Conservation (phyloP, 2,329 filamentous ascomycete species). For the Aspergillus caelatus region DNA sequence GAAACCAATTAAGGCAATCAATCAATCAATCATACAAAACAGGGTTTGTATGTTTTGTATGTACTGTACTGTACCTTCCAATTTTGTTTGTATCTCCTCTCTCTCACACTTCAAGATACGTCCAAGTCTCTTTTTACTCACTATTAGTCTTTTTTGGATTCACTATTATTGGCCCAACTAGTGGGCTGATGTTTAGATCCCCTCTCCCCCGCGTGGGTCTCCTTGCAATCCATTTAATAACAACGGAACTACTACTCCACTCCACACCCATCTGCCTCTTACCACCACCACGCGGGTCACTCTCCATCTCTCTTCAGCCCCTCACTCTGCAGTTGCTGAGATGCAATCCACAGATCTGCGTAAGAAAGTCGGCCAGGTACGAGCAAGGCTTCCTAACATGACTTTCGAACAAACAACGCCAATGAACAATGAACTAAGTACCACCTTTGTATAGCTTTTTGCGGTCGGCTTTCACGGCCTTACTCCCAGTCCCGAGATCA, state of each 20-base stretch:
- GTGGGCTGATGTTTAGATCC: background rate
- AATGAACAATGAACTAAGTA: background rate
- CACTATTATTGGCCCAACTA: background rate
- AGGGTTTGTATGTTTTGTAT: too few relatives aligned
- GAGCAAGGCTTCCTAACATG: background rate
- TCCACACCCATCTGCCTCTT: background rate
- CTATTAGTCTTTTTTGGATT: too few relatives aligned
- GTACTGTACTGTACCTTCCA: too few relatives aligned
- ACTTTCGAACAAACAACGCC: background rate
- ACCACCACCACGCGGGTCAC: background rate
- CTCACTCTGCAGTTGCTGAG: background rate
- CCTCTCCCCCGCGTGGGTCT: constrained; percentile 1
- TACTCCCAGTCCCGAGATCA: constrained; percentile 44
- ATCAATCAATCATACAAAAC: too few relatives aligned
- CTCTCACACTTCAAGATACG: too few relatives aligned
- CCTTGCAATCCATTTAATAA: background rate
- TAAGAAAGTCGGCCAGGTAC: constrained; percentile 41
- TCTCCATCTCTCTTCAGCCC: background rate
- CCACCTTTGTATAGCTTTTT: constrained; percentile 39
- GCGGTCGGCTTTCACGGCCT: constrained; percentile 48
- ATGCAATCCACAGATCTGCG: constrained; percentile 29
- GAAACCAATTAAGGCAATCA: too few relatives aligned
- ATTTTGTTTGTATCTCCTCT: background rate
- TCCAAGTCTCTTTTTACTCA: too few relatives aligned
- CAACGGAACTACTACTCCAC: background rate